Conservation (phyloP, 2,329 filamentous ascomycete species). For the Fusarium longipes region DNA sequence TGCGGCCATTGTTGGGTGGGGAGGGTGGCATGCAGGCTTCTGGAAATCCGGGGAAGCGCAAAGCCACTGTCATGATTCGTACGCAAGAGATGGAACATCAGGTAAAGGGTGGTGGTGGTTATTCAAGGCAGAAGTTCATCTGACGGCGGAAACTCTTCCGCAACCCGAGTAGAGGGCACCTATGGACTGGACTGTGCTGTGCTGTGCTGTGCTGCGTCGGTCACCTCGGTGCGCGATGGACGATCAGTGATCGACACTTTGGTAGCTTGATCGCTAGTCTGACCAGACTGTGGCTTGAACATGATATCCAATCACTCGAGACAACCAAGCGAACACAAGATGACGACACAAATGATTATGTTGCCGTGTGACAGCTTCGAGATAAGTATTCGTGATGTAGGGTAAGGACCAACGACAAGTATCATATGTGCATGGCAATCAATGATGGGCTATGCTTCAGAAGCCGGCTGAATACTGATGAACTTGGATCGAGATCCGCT, state of each 20-base stretch:
- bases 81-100: not conserved
- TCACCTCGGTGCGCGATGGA: constrained; percentile 27
- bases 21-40: constrained; percentile 41
- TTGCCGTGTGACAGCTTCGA: constrained; percentile 9
- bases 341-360: constrained; percentile 30
- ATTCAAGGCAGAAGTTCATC: constrained; percentile 8
- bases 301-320: constrained; percentile 18
- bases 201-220: constrained; percentile 5
- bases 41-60: constrained; percentile 40
- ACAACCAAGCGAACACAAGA: constrained; percentile 18
- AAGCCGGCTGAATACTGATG: not conserved
- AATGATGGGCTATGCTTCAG: constrained; percentile 16
- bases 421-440: constrained; percentile 7
- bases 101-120: constrained; percentile 5
- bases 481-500: constrained; percentile 8
- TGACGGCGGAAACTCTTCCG: constrained; percentile 36
- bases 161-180: constrained; percentile 3
- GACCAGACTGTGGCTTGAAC: constrained; percentile 26
- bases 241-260: constrained; percentile 33
- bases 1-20: constrained; percentile 27
- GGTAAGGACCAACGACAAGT: constrained; percentile 2
- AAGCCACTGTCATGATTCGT: not conserved
- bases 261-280: constrained; percentile 27
- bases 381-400: constrained; percentile 18
- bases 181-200: not conserved